Evolutionary conservation across 1,284 basidiomycete genomes (phyloP), one percentile per base, ranked within the genome.

Genomic region (Blastosporella zonata): DNA sequence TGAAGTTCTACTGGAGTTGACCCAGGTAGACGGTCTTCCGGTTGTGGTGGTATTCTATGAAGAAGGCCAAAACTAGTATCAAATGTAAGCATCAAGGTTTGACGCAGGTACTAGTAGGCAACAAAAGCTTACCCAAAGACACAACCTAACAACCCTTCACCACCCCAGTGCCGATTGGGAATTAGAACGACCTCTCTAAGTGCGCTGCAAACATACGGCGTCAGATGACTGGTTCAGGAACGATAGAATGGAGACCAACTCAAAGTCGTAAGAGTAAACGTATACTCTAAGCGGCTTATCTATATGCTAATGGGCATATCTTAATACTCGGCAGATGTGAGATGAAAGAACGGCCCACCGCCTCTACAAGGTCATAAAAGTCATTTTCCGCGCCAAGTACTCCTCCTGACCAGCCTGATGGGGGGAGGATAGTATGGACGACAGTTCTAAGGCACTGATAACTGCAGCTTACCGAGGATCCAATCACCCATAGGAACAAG

Each of bases 231-330:
- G 34, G 18, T 31, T n/a, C 23, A 48, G 39, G 7, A 43, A 22
- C 6, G 31, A 18, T 6, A 13, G 33, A 6, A 38, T 10, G 2
- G 6, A 22, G 37, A 77, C 91, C 55, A 67, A 94, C 92, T 99
- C 94, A 61, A 97, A 96, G 69, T 98, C 96, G 57, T 93, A 87
- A 36, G 94, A 97, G 69, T 98, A 98, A 6, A 98, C 95, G 64
- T 96, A 98, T 21, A 98, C 85, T 34, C 93, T 77, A 31, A 98
- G 68, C 5, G 95, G 91, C 66, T 93, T 94, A 61, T 97, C 95
- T 45, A 91, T 80, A 68, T 98, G 93, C 89, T 95, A 50, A 27
- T 17, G 28, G n/a, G 9, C 3, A 35, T 38, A 31, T 20, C 1
- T 29, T 27, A 46, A 51, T 35, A 33, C 35, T 15, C 28, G 25